Base-by-base conservation (phyloP, 1,284 basidiomycete species). In the Polyporus tsugae region DNA sequence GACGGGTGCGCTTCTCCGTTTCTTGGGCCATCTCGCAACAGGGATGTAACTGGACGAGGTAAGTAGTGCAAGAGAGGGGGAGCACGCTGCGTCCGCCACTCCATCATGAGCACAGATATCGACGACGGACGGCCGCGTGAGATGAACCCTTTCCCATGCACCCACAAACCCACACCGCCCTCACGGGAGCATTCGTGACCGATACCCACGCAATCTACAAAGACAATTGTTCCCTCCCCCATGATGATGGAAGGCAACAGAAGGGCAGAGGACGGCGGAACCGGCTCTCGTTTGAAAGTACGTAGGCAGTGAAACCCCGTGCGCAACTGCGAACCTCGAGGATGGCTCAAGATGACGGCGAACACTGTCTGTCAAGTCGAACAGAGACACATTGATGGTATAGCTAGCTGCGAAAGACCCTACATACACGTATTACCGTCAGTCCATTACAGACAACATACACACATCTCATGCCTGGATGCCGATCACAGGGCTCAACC, bases 381-480 rank as follows among this genome's bases (percentile, higher is more conserved):
- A 22, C 46, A 3, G 46, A 11, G 22, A 49, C 22, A 49, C 41
- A 42, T 42, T 10, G 10, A 25, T 49, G 46, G 11, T 11, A 49
- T 49, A 25, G 22, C 46, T 49, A 49, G 46, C 46, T 49, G 22
- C 11, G 46, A 5, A 25, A 10, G 22, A 22, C n/a, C 46, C 29
- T 33, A 33, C 6, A 33, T 33, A 44, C 13, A 60, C 57, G 41
- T n/a, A 5, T n/a, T n/a, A 38, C 38, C 6, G 36, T 52, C 6
- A 55, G 49, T 25, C 15, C 29, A 53, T 6, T 53, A 15, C 29
- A 53, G 13, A 29, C 15, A 17, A 19, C 29, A 44, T 29, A 29
- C 29, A n/a, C n/a, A n/a, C n/a, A 61, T 7, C 19, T 61, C 41
- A 61, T 10, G 63, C 75, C 33, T 76, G 62, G n/a, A 82, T 72